Evolutionary conservation across 768 basidiomycete species (phyloP).

Genomic region (Suillus luteus): DNA sequence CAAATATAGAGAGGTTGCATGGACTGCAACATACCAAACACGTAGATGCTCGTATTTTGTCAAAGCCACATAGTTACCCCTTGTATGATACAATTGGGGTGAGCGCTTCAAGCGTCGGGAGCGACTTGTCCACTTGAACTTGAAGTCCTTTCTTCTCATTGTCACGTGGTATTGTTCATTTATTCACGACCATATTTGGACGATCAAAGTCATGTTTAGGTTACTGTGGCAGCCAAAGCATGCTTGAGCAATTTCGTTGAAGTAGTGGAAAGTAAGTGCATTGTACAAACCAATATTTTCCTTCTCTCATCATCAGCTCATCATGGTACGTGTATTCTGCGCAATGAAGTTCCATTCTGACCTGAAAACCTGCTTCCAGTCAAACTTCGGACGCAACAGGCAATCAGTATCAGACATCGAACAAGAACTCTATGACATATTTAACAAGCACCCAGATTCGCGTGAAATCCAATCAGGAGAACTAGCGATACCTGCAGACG

Average conservation of each 20-base stretch:
- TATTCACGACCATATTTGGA: constrained; percentile 13
- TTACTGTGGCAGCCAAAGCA: constrained; percentile 17
- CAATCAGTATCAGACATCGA: constrained; percentile 75
- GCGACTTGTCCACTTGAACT: too few relatives aligned
- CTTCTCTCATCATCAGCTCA: constrained; percentile 1
- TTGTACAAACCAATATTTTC: background rate
- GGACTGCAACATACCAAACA: background rate
- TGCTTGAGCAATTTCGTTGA: constrained; percentile 6
- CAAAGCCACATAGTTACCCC: background rate
- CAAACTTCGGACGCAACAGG: constrained; percentile 57
- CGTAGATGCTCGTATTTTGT: background rate
- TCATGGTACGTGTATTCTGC: constrained; percentile 7
- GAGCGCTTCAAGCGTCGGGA: background rate
- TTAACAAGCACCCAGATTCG: constrained; percentile 63
- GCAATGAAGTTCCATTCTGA: background rate
- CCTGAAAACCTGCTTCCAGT: constrained; percentile 19
- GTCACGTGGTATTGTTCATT: constrained; percentile 9
- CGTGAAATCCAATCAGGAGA: constrained; percentile 59
- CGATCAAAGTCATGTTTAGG: constrained; percentile 23
- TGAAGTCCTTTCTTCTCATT: background rate
- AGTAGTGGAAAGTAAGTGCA: constrained; percentile 7
- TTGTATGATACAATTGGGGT: background rate
- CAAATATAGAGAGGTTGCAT: background rate
- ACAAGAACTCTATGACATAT: constrained; percentile 65
- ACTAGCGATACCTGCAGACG: constrained; percentile 67